These are phyloP conservation scores for Myxozyma kluyveri DNA, from an alignment of 805 yeast species.

Conservation along the genomic window DNA sequence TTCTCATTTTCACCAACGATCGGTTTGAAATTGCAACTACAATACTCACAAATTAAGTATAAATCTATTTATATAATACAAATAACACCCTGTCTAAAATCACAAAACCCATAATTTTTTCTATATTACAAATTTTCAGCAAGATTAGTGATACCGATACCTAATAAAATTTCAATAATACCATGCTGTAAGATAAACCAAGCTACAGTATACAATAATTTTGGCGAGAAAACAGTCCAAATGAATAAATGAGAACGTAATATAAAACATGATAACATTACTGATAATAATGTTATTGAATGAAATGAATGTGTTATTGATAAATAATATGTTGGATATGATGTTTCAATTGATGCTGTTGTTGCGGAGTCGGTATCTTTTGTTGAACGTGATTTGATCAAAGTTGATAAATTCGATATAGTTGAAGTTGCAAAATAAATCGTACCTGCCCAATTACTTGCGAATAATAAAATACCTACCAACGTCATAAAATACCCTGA, in stretches of 20 bases:
- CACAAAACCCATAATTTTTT: no score
- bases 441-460: constrained; percentile 83
- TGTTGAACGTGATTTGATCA: background rate
- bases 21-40: no score
- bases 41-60: no score
- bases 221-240: constrained; percentile 98
- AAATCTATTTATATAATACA: no score
- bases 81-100: no score
- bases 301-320: constrained; percentile 51
- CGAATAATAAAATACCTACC: constrained; percentile 76
- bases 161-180: constrained; percentile 11
- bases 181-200: constrained; percentile 50
- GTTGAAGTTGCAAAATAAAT: constrained; percentile 55
- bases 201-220: constrained; percentile 70
- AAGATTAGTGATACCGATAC: constrained; percentile 2
- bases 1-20: no score
- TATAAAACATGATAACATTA: constrained; percentile 66
- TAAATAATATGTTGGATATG: constrained; percentile 29
- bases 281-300: constrained; percentile 54
- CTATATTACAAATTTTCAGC: constrained; percentile 11
- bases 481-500: constrained; percentile 61
- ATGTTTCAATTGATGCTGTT: constrained; percentile 23
- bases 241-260: constrained; percentile 85
- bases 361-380: background rate
- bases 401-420: constrained; percentile 33